These are phyloP conservation scores for Cutaneotrichosporon arboriforme DNA, from an alignment of 1,284 basidiomycete genomes.

Conservation along the genomic window DNA sequence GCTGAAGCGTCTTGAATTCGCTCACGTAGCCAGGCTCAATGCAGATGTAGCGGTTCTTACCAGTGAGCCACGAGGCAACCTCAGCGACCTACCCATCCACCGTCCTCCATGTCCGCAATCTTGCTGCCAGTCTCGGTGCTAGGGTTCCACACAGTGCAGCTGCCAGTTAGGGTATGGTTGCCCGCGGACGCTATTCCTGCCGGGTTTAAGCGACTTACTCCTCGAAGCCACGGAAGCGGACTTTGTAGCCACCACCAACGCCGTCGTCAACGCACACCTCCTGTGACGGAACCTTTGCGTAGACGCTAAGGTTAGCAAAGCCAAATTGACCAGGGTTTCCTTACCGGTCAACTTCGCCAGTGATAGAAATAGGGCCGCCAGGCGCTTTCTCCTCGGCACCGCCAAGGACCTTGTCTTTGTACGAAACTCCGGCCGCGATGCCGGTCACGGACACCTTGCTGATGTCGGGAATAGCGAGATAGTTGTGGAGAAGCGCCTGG, in stretches of 20 bases:
- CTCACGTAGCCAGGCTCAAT: conserved; percentile 76
- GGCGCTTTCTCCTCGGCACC: conserved; percentile 25
- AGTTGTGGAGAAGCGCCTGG: conserved; percentile 81
- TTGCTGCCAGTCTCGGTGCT: conserved; percentile 60
- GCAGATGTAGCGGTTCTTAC: conserved; percentile 69
- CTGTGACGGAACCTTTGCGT: conserved; percentile 35
- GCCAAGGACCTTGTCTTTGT: conserved; percentile 63
- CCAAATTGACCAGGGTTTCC: background rate
- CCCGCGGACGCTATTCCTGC: no score
- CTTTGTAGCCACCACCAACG: conserved; percentile 48
- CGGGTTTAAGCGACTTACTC: conserved; percentile 50
- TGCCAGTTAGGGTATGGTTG: conserved; percentile 7
- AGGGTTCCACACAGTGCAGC: conserved; percentile 70
- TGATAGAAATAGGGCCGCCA: conserved; percentile 35
- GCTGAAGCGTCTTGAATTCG: conserved; percentile 51
- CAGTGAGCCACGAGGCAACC: no score
- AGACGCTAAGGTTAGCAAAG: conserved; percentile 30
- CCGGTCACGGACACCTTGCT: conserved; percentile 35
- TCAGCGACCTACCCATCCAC: conserved; percentile 62
- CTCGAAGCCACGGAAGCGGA: conserved; percentile 58
- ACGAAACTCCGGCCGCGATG: conserved; percentile 54
- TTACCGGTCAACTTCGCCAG: conserved; percentile 37
- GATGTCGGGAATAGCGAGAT: conserved; percentile 64
- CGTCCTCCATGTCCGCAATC: conserved; percentile 77
- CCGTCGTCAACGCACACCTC: conserved; percentile 37